Evolutionary conservation across 2,329 filamentous ascomycete genomes (phyloP), one percentile per base, ranked within the genome.

Genomic region (Calycina herbarum): DNA sequence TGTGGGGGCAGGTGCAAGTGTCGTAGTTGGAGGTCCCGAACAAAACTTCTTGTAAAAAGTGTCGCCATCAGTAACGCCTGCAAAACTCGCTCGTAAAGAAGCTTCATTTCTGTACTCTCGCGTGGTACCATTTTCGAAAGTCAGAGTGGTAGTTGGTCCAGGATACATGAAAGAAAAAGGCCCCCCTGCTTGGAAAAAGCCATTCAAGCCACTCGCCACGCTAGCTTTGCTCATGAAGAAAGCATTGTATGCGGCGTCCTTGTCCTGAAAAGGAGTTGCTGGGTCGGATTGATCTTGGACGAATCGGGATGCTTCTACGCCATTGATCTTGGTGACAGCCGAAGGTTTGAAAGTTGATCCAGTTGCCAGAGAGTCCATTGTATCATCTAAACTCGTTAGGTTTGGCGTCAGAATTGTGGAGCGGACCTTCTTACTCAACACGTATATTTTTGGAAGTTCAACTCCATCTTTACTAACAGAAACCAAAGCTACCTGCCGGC

Each of bases 391-490:
- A 15, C 6, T 17, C 5, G 17, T 59, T 20, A 38, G 33, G 7
- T 31, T 35, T 20, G 10, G 27, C 13, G 5, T 15, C 13, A 42
- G 6, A 45, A 3, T 17, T 15, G 7, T 38, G 35, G 38, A 17
- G 59, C 33, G 15, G 31, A 7, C 11, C 69, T 24, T 57, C 62
- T 45, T 42, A 65, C 66, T 35, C 24, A n/a, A 61, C 48, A 64
- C 57, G 56, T 68, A 67, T 20, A 87, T 77, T 65, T 85, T 80
- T 0, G 87, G 87, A 8, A 86, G 73, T 64, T 82, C 79, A n/a
- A 79, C 73, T 7, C 86, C 86, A 72, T 89, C 85, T 1, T 76
- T 67, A 1, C 86, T 89, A 6, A 88, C 80, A 0, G 86, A 88
- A 0, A 88, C 84, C 0, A 89, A 70, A 62, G 79, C 77, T 69